Base-by-base conservation (phyloP, 208 protist species). In the Trypanosomatidae sp. region DNA sequence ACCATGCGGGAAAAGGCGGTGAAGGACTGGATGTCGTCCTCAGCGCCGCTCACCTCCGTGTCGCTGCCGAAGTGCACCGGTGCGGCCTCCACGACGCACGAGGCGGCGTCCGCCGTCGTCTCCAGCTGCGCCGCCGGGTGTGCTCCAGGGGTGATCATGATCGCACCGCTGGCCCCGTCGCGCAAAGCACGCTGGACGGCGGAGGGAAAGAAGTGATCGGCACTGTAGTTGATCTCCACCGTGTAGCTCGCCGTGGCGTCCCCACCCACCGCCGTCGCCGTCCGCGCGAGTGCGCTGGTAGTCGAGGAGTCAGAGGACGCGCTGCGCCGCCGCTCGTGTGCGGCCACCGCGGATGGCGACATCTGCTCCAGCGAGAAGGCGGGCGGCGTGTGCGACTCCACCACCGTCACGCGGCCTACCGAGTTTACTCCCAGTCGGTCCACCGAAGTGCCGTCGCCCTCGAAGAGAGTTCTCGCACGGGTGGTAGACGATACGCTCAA, bases 1-100 rank as follows among this genome's bases (percentile, higher is more conserved):
- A 56, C 69, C 39, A 79, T 79, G 56, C 74, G 74, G 5, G 74
- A 79, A 28, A 79, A 79, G 22, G 74, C 69, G 13, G 62, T 71
- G 55, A 79, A 79, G 25, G 74, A 79, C 7, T 62, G 74, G 10
- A 66, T 59, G 17, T 71, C 62, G 0, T 64, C 74, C 50, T 74
- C 74, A 13, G 64, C 66, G 3, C 39, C 74, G 33, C 66, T 68
- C 8, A 41, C 49, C 28, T 65, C 74, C n/a, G 44, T 66, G 43
- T 50, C 58, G 66, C 49, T 69, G 64, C 25, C 64, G 19, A 12
- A 43, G n/a, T 9, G 28, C 60, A 17, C 60, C 25, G 12, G 25
- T 53, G 44, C 44, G 4, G n/a, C 19, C 15, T 25, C 9, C 28
- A n/a, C 13, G n/a, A 43, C 25, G 13, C 13, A 0, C 22, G 19